A percentile compares a stretch with the other conserved stretches of the same genome.
Evolutionary conservation across 352 stramenopile species (phyloP).

Genomic region (Peronospora belbahrii): DNA sequence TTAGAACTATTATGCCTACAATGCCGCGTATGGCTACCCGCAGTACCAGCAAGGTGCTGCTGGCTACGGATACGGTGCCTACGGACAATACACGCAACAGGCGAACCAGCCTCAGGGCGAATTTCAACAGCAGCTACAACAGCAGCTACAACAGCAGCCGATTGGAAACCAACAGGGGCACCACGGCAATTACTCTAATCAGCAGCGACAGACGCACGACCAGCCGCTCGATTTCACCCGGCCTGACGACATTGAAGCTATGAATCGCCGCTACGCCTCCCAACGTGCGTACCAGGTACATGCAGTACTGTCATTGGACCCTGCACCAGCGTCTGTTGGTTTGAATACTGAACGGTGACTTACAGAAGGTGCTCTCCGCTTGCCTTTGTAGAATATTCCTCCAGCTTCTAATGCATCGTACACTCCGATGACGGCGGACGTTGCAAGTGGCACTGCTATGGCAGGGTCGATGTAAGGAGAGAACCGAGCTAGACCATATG

Average conservation of each 20-base stretch:
- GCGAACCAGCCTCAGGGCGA: conserved; percentile 30
- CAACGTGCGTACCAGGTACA: conserved; percentile 75
- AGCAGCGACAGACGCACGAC: conserved; percentile 31
- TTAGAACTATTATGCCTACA: conserved; percentile 62
- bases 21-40: conserved; percentile 38
- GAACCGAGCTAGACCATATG: not conserved
- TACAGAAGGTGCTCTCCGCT: not conserved
- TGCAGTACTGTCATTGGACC: conserved; percentile 12
- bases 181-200: conserved; percentile 26
- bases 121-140: conserved; percentile 29
- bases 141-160: conserved; percentile 20
- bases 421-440: conserved; percentile 54
- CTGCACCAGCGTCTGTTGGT: not conserved
- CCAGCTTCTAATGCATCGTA: conserved; percentile 54
- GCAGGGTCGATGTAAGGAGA: conserved; percentile 52
- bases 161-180: conserved; percentile 31
- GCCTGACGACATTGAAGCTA: conserved; percentile 60
- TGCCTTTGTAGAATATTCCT: conserved; percentile 48
- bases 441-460: conserved; percentile 70
- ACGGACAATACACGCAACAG: conserved; percentile 44
- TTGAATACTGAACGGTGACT: not conserved
- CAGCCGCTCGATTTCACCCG: conserved; percentile 63
- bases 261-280: conserved; percentile 74
- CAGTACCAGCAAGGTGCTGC: conserved; percentile 24
- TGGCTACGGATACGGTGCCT: conserved; percentile 44